Base-by-base conservation (phyloP, 371 early-diverging fungal genomes). In the Smittium mucronatum region DNA sequence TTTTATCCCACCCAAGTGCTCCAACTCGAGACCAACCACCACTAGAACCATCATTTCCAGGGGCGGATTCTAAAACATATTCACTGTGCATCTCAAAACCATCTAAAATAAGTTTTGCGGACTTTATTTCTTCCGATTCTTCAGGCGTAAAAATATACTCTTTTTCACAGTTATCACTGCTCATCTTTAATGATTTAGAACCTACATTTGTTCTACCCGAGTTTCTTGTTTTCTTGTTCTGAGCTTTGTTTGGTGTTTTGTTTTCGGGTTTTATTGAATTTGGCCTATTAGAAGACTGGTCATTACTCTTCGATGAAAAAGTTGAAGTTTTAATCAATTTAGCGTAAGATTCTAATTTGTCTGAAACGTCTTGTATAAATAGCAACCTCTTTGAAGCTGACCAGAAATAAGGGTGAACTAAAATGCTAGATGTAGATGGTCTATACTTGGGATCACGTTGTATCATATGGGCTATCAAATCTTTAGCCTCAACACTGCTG, bases 331-430 rank as follows among this genome's bases (percentile, higher is more conserved):
- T 78, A 65, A 78, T 72, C 66, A 84, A 68, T 58, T 76, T 68
- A 81, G 82, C 85, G 74, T 97, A 95, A 17, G 88, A 81, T 74
- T 96, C 96, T 72, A 95, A 86, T 58, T 95, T 86, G 75, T 98
- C 97, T 0, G 94, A 94, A 15, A 92, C 90, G 75, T 97, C 96
- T 78, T 93, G 93, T 73, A 98, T 74, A 73, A 97, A 98, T 36
- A 84, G 81, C 58, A 98, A 82, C 29, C 91, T 83, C 73, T 90
- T 85, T 34, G 88, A 77, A 0, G 91, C 80, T 0, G 87, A 81
- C 98, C 98, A 98, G 74, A 97, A 98, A 81, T 86, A 97, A 17
- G 97, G 97, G 77, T 97, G 97, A 0, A 82, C 77, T 71, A 97
- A 82, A 28, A 94, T 85, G 36, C 78, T 78, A 47, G 81, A 82